phyloP scores from a whole-genome alignment of 148 eudicot genomes.

The Chenopodium berlandieri region DNA sequence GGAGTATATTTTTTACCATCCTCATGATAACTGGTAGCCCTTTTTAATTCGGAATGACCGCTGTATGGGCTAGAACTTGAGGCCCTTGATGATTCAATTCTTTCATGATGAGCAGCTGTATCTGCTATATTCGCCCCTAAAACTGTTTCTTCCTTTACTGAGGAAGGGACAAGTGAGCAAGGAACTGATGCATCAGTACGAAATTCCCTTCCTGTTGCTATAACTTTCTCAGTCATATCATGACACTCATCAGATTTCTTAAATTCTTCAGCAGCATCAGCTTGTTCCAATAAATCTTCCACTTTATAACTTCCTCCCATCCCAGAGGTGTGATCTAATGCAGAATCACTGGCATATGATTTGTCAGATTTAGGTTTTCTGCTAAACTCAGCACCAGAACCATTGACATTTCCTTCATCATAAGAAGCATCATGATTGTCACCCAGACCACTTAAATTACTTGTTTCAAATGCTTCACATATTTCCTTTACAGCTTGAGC shows the following conservation, averaged over 20 bases:
- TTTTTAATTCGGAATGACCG: constrained; percentile 24
- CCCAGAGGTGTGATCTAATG: constrained; percentile 31
- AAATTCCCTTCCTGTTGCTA: not conserved
- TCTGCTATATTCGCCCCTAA: constrained; percentile 23
- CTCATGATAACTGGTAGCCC: constrained; percentile 5
- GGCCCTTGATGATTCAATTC: constrained; percentile 29
- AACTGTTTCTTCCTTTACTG: constrained; percentile 20
- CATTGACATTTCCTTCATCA: constrained; percentile 41
- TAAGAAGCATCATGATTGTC: constrained; percentile 37
- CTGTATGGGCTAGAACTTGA: constrained; percentile 41
- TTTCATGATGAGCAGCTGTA: constrained; percentile 22
- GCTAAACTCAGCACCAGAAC: constrained; percentile 24
- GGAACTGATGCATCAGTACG: constrained; percentile 1
- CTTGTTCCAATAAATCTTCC: constrained; percentile 29
- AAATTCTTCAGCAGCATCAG: constrained; percentile 17
- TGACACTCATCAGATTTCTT: not conserved
- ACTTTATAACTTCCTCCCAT: constrained; percentile 37
- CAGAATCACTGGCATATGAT: constrained; percentile 26
- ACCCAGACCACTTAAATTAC: constrained; percentile 30
- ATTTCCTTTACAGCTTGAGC: constrained; percentile 86
- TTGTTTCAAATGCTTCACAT: constrained; percentile 70
- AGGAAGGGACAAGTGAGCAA: constrained; percentile 4
- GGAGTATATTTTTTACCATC: constrained; percentile 23
- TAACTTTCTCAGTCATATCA: constrained; percentile 4
- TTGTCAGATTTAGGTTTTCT: constrained; percentile 28